A percentile compares a stretch with the other conserved stretches of the same genome.
phyloP scores from a whole-genome alignment of 176 grass and related monocot genomes.

The Hordeum vulgare region DNA sequence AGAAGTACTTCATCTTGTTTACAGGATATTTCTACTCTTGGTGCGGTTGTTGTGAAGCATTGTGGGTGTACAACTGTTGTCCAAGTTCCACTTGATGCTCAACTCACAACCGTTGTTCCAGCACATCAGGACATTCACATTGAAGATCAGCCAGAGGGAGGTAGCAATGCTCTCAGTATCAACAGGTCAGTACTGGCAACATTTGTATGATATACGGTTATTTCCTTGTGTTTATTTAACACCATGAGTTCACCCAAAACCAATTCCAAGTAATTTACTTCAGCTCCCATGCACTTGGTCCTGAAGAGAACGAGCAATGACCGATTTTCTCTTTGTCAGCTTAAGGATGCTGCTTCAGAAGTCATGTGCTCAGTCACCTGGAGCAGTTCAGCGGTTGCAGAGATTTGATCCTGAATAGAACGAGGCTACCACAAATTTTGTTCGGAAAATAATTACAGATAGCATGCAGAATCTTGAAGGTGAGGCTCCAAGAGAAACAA shows the following conservation, averaged over 20 bases:
- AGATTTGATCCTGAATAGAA: slow-evolving; percentile 42
- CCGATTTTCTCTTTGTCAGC: slow-evolving; percentile 37
- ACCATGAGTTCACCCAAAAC: too few species aligned
- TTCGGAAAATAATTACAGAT: too few species aligned
- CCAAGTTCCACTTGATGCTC: slow-evolving; percentile 89
- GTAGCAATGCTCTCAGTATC: too few species aligned
- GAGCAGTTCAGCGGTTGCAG: slow-evolving; percentile 44
- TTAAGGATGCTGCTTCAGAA: slow-evolving; percentile 94
- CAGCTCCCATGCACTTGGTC: neutral
- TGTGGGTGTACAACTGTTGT: slow-evolving; percentile 88
- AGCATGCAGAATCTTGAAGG: too few species aligned
- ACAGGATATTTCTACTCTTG: slow-evolving; percentile 88
- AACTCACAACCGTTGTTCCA: too few species aligned
- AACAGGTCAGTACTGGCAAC: too few species aligned
- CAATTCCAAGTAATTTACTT: slow-evolving; percentile 10
- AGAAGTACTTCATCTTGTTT: slow-evolving; percentile 25
- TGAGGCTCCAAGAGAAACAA: too few species aligned
- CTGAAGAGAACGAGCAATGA: slow-evolving; percentile 7
- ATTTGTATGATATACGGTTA: too few species aligned
- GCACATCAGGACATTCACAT: too few species aligned
- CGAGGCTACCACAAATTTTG: slow-evolving; percentile 36
- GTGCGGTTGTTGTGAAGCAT: slow-evolving; percentile 82
- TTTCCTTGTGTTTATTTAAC: too few species aligned
- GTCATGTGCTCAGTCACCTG: slow-evolving; percentile 31
- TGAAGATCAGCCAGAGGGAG: too few species aligned